Base-by-base conservation (phyloP, 139 green algal species). In the Chlamydomonas applanata region DNA sequence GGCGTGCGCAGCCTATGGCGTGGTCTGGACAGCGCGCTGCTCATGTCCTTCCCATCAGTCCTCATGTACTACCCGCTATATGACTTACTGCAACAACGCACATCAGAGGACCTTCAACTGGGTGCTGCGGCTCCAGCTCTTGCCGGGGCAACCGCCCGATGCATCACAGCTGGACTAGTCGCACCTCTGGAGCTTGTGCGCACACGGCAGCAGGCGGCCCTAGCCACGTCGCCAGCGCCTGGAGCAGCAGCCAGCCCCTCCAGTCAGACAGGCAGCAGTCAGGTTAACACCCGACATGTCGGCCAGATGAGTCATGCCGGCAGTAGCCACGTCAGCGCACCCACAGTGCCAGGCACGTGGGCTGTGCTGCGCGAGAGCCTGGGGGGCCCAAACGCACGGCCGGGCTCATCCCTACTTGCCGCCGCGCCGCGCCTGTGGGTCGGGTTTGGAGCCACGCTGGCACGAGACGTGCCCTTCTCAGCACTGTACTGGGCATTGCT, bases 1-100 rank as follows among this genome's bases (percentile, higher is more conserved):
- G 93, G 93, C n/a, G 7, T 86, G 2, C 25, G 59, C 0, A 79
- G 74, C 30, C 73, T 97, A 24, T 97, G 91, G 91, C 84, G 88
- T 4, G 93, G 93, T 64, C 92, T 89, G 22, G 79, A 87, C 36
- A 80, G 88, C 0, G 82, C 91, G 9, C 80, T 97, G 27, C 79
- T 94, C 16, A 94, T 93, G 75, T 75, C 86, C 5, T 81, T 95
- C 0, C 91, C 93, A 5, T 95, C 94, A 87, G 90, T 98, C 4
- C 93, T 94, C 20, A 93, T 99, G 59, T 99, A 99, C 81, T 88
- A 98, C 74, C 95, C 95, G 0, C 73, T 97, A 19, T 99, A 99
- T 75, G 95, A 99, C 73, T 65, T 79, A 30, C 71, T 98, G 19
- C 44, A 92, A 79, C 22, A 27, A 60, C 20, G 56, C 87, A 9